These are phyloP conservation scores for Powellomyces hirtus DNA, from an alignment of 192 early-diverging fungal genomes.

Conservation along the genomic window DNA sequence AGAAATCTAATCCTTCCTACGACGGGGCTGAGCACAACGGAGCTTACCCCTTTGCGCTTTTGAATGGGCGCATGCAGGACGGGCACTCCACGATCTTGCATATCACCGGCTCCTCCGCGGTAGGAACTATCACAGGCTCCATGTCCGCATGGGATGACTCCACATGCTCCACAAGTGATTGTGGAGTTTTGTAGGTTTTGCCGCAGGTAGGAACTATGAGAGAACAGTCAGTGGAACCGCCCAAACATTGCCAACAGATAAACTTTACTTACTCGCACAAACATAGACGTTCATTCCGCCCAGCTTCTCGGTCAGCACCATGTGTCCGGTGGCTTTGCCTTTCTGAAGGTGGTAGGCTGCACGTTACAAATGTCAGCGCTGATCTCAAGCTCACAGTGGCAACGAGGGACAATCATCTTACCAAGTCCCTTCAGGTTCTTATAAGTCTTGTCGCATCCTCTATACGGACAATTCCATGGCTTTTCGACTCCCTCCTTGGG, in stretches of 20 bases:
- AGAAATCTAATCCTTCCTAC: not conserved
- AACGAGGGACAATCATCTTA: not conserved
- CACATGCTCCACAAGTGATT: slow-evolving; percentile 18
- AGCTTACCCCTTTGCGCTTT: not conserved
- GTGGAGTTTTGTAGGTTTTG: slow-evolving; percentile 20
- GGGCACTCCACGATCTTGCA: slow-evolving; percentile 8
- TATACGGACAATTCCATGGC: slow-evolving; percentile 22
- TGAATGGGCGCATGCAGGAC: slow-evolving; percentile 28
- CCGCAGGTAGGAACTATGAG: not conserved
- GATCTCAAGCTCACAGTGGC: too few relatives aligned
- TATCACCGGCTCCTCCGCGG: not conserved
- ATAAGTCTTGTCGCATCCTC: slow-evolving; percentile 24
- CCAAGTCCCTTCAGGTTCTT: slow-evolving; percentile 30
- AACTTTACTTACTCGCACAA: slow-evolving; percentile 13
- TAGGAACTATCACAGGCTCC: not conserved
- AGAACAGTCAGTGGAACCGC: not conserved
- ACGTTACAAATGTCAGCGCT: not conserved
- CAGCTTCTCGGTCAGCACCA: not conserved
- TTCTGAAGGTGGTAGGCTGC: slow-evolving; percentile 30
- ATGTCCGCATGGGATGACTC: slow-evolving; percentile 12
- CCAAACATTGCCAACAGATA: not conserved
- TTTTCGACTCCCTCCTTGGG: not conserved
- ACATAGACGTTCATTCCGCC: not conserved
- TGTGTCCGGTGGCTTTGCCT: slow-evolving; percentile 23
- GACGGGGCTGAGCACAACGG: not conserved